Base-by-base conservation (phyloP, 2,329 filamentous ascomycete genomes). In the Stemphylium lycopersici region DNA sequence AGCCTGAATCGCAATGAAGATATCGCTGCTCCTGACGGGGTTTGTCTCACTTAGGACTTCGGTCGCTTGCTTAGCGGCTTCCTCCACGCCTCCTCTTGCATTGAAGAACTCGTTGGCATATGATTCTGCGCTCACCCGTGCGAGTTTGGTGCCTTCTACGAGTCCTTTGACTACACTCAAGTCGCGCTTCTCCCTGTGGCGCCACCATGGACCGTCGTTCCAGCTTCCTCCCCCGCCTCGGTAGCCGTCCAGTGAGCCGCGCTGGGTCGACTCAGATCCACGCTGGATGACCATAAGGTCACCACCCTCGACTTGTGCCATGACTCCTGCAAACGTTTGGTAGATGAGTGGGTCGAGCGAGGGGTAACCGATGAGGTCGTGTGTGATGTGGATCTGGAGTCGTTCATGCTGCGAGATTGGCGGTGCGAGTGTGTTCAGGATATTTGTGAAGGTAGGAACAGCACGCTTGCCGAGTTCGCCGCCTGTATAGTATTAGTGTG, bases 301-400 rank as follows among this genome's bases (percentile, higher is more conserved):
- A 50, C 95, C 95, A 61, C 95, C 95, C 78, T 99, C 95, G 40
- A 99, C 95, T 78, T 99, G 95, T n/a, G 92, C 86, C 95, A 99
- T 99, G 69, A 99, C 93, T 48, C 92, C 88, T 50, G 90, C 90
- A 79, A 99, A 99, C 60, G 95, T 92, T 53, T 85, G 84, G 77
- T 98, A 91, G 67, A 98, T 91, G 49, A 97, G 84, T 15, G 93
- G 92, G 73, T 98, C 93, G 65, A 99, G 86, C 15, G 91, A 93
- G 2, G 95, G 95, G 74, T 99, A 99, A 65, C 91, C 91, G 64
- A 92, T 87, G 38, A 99, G 85, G 75, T 98, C 95, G 80, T 99
- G 95, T 7, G 93, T 96, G 61, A 95, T 96, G 79, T 99, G 95
- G 68, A 99, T 98, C 68, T 96, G 90, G 6, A 99, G 89, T 44